Evolutionary conservation across 106 monocot genomes (phyloP), one percentile per base, ranked within the genome.

Genomic region (Acorus gramineus): DNA sequence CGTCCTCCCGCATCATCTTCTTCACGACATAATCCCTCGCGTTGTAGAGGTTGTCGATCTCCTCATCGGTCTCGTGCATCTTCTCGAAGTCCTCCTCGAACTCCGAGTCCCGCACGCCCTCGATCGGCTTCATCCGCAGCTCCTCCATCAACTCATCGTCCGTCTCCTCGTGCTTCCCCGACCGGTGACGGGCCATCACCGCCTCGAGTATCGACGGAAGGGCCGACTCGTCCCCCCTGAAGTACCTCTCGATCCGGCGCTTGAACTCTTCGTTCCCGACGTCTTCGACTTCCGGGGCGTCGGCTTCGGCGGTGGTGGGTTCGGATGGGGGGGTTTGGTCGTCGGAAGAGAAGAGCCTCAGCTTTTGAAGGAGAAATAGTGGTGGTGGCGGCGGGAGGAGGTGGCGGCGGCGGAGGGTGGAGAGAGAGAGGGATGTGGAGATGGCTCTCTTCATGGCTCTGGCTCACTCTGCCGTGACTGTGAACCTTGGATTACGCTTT

Each of bases 61-160:
- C 96, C 69, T 96, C 95, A 11, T 96, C 82, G 2, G 90, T 90
- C 7, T 82, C 78, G 43, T 87, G 77, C 44, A 85, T 12, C 68
- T 85, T 87, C 53, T 96, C 96, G 9, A 96, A 87, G 52, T 96
- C 96, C 6, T 82, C 82, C 69, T 96, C 91, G 53, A 96, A 85
- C 13, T 96, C 95, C 5, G 69, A 50, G 53, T 96, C 84, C 61
- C 53, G 76, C 2, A 81, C 80, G 7, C 87, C 69, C 9, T 73
- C 52, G 3, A 87, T 68, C 6, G 86, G 95, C 68, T 52, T 57
- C 71, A 71, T 69, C 46, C 74, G 63, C 47, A 95, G 61, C 69
- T 95, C 90, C 11, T 90, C 90, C 63, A 85, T 62, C 46, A 95
- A 64, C 69, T 90, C 87, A 4, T 90, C 95, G 49, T 95, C 95